Percentiles rank a stretch among this genome's conserved stretches.
Conservation (phyloP, 2,329 filamentous ascomycete genomes). For the Didymella sp. region DNA sequence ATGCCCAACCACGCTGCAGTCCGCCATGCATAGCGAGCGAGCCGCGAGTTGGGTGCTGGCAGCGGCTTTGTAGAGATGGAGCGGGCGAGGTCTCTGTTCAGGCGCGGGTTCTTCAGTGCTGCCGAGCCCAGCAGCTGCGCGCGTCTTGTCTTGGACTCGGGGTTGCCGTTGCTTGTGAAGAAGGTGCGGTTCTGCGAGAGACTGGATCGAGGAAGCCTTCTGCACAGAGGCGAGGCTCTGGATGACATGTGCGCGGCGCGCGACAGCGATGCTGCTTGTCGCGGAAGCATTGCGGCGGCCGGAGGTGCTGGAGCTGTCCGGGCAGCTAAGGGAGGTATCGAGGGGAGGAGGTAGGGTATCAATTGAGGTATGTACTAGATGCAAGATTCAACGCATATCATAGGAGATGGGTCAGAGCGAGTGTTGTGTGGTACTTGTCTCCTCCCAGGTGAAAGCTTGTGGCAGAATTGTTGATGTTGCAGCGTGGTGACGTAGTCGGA, state of each 20-base stretch:
- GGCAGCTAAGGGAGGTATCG: slow-evolving; percentile 3
- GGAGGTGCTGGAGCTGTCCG: slow-evolving; percentile 9
- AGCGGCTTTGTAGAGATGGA: slow-evolving; percentile 42
- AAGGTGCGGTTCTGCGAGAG: slow-evolving; percentile 32
- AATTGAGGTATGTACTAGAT: slow-evolving; percentile 8
- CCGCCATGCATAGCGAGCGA: slow-evolving; percentile 67
- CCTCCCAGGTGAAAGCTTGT: slow-evolving; percentile 1
- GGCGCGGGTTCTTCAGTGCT: slow-evolving; percentile 27
- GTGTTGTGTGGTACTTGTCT: slow-evolving; percentile 3
- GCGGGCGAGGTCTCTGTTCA: slow-evolving; percentile 33
- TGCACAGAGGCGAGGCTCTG: slow-evolving; percentile 25
- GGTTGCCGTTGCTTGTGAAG: slow-evolving; percentile 38
- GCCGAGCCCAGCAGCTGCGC: slow-evolving; percentile 30
- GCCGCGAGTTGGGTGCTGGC: slow-evolving; percentile 41
- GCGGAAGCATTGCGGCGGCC: slow-evolving; percentile 37
- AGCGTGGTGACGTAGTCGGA: slow-evolving; percentile 8
- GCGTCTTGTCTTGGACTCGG: slow-evolving; percentile 29
- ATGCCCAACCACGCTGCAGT: slow-evolving; percentile 76
- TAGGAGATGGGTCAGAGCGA: slow-evolving; percentile 3
- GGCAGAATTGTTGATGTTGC: slow-evolving; percentile 12
- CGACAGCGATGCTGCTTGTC: slow-evolving; percentile 41
- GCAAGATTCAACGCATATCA: slow-evolving; percentile 1
- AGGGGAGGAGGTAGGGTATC: slow-evolving; percentile 1
- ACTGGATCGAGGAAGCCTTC: slow-evolving; percentile 19
- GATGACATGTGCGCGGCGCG: slow-evolving; percentile 32